These are phyloP conservation scores for Brassica cretica DNA, from an alignment of 345 rosid species.

Conservation along the genomic window DNA sequence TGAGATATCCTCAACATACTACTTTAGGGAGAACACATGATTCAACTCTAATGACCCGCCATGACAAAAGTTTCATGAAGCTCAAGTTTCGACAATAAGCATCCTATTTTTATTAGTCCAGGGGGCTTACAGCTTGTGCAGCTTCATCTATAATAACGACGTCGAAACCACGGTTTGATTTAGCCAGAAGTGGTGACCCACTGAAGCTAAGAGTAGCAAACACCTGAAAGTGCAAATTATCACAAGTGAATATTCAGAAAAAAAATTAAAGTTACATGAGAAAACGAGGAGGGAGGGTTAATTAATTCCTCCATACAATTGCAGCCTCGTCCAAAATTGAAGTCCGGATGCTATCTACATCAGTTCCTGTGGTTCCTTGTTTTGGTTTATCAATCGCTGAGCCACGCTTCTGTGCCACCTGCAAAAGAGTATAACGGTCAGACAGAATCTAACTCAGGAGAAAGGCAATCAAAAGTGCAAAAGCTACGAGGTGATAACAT, in stretches of 20 bases:
- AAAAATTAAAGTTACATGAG: conserved; percentile 6
- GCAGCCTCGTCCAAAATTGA: conserved; percentile 84
- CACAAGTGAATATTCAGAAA: conserved; percentile 5
- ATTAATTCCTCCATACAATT: conserved; percentile 54
- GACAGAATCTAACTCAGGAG: neutral
- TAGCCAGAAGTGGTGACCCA: conserved; percentile 73
- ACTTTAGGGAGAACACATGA: neutral
- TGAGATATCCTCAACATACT: conserved; percentile 2
- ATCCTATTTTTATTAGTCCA: neutral
- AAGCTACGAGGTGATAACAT: conserved; percentile 39
- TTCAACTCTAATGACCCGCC: neutral
- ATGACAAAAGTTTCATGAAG: conserved; percentile 1
- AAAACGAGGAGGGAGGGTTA: conserved; percentile 15
- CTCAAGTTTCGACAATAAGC: neutral
- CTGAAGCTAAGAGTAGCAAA: conserved; percentile 96
- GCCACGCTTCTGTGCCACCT: conserved; percentile 78
- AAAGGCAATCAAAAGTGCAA: conserved; percentile 13
- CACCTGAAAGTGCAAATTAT: conserved; percentile 54
- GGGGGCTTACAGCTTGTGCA: conserved; percentile 90
- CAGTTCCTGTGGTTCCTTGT: conserved; percentile 65
- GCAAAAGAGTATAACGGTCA: conserved; percentile 27
- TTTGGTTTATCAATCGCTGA: conserved; percentile 68
- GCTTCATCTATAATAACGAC: conserved; percentile 98
- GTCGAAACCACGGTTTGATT: conserved; percentile 74
- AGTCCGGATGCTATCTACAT: conserved; percentile 72